Conservation (phyloP, 208 protist genomes). For the Leishmania guyanensis region DNA sequence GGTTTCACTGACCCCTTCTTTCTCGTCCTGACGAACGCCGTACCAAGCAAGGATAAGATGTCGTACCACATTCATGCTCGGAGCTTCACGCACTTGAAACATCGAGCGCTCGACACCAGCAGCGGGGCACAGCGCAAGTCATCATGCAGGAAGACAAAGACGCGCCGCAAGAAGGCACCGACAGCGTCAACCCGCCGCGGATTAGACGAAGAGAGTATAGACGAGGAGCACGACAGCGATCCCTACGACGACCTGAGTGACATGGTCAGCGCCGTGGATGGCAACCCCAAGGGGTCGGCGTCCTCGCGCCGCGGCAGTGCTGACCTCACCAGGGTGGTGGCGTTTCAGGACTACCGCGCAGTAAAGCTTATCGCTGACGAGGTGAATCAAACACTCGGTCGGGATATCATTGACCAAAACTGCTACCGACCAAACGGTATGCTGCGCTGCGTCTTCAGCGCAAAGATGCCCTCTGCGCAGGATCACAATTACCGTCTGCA, state of each 20-base stretch:
- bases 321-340: constrained; percentile 42
- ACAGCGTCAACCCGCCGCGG: not conserved
- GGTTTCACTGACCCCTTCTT: constrained; percentile 81
- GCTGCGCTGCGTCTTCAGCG: constrained; percentile 81
- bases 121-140: not conserved
- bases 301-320: not conserved
- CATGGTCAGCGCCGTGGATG: constrained; percentile 48
- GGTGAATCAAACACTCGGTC: constrained; percentile 72
- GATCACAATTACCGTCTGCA: constrained; percentile 25
- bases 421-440: constrained; percentile 79
- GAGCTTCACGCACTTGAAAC: constrained; percentile 45
- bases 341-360: constrained; percentile 80
- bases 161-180: not conserved
- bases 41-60: constrained; percentile 54
- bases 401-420: constrained; percentile 61
- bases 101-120: not conserved
- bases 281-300: constrained; percentile 3
- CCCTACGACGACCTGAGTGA: constrained; percentile 46
- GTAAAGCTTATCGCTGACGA: constrained; percentile 80
- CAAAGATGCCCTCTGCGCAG: constrained; percentile 47
- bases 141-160: not conserved
- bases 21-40: constrained; percentile 73
- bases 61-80: constrained; percentile 83
- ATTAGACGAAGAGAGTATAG: not conserved
- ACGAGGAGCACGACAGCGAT: constrained; percentile 18